Base-by-base conservation (phyloP, 2,329 filamentous ascomycete species). In the Talaromyces sp. region DNA sequence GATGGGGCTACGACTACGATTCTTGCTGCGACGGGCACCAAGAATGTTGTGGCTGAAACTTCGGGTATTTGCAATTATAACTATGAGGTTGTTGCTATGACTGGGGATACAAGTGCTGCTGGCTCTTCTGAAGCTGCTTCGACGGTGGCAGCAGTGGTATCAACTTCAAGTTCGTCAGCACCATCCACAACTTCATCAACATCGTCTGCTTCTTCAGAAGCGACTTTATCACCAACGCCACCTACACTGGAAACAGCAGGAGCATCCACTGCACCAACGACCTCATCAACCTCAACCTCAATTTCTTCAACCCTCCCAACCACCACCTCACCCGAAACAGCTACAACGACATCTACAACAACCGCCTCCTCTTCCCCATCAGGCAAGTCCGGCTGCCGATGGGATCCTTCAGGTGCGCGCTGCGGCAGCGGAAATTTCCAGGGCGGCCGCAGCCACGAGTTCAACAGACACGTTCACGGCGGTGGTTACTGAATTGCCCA, bases 11-110 rank as follows among this genome's bases (percentile, higher is more conserved):
- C 24, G 22, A 60, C 43, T 1, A 52, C 48, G 16, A 45, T 67
- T 11, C 16, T 65, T n/a, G 39, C 48, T 13, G 63, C 66, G 3
- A 45, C n/a, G 3, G 66, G 64, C 11, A 63, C 60, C 22, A 67
- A 67, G 35, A 48, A 66, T 62, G 66, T 67, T 14, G 7, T 45
- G 6, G 45, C 14, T n/a, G 47, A 65, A 24, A 56, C 60, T 2
- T 47, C 60, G 9, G 60, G 60, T 0, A n/a, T 64, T n/a, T 67
- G 66, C 48, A 67, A 67, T 41, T 67, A 61, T 14, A 67, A 67
- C 43, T 67, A 67, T 56, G 64, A 50, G 33, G 66, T 67, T 39
- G 64, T 66, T 19, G 64, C 45, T 2, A 47, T 67, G 22, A 62
- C 64, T 13, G 63, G 45, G 60, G 33, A 16, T 9, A 27, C 27